Evolutionary conservation across 2,329 filamentous ascomycete genomes (phyloP), one percentile per base, ranked within the genome.

Genomic region (Hypoxylon sp.): DNA sequence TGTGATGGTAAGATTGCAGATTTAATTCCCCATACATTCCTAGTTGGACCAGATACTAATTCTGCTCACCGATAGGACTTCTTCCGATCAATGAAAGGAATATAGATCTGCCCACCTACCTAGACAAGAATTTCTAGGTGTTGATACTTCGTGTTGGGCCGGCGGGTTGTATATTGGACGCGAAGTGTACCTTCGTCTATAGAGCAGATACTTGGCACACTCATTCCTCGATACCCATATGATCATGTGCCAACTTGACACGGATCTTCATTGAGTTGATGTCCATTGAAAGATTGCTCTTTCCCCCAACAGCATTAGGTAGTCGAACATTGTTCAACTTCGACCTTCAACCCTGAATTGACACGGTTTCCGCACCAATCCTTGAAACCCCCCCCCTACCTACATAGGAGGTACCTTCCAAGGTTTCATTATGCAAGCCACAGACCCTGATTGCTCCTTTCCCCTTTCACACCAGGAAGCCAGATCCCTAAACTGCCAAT

Each of bases 1-100:
- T 58, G 89, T 94, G 61, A 93, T 93, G 88, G 73, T 68, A 54
- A 62, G 50, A 44, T 9, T 44, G 11, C 26, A 30, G n/a, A 36
- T 38, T 6, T 52, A 11, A 5, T 30, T 14, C 33, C 24, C 14
- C 18, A 1, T 18, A 38, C 16, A 11, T 12, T 38, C 1, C 30
- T 51, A n/a, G 6, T 24, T 46, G 6, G 8, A 51, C 8, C 9
- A 44, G n/a, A 24, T 12, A 16, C 61, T 65, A 42, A 58, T 44
- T 45, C 6, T 58, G 18, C 30, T 49, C 66, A 16, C 32, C 51
- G 33, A n/a, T 54, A 66, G 65, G 55, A 71, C 58, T 71, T 73
- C 67, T 73, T 72, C 66, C 67, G 71, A 46, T 68, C 67, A 20
- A 68, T 72, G 57, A 68, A 65, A 42, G 52, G 18, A 59, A 42